Percentiles rank a stretch among this genome's conserved stretches.
Evolutionary conservation across 1,284 basidiomycete species (phyloP).

Genomic region (Ustilago loliicola): DNA sequence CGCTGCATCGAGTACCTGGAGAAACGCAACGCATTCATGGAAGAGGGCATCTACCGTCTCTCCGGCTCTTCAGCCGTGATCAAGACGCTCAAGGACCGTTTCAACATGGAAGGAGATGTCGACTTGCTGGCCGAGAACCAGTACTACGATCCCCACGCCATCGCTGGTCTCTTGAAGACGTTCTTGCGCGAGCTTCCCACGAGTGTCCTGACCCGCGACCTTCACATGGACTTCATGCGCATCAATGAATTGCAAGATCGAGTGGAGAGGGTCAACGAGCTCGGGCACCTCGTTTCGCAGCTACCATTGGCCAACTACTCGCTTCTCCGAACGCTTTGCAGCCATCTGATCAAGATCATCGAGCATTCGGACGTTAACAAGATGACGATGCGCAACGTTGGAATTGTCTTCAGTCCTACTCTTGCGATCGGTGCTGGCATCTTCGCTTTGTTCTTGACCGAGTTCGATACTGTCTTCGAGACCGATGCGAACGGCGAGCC

Average conservation of each 20-base stretch:
- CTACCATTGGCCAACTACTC: constrained; percentile 94
- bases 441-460: constrained; percentile 65
- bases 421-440: constrained; percentile 65
- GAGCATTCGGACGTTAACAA: constrained; percentile 91
- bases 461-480: constrained; percentile 64
- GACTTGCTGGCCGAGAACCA: constrained; percentile 61
- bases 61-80: constrained; percentile 79
- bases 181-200: constrained; percentile 66
- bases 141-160: constrained; percentile 64
- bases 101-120: constrained; percentile 77
- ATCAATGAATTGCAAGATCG: constrained; percentile 82
- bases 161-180: constrained; percentile 67
- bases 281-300: constrained; percentile 85
- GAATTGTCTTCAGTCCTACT: constrained; percentile 81
- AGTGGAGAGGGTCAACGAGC: constrained; percentile 86
- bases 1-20: constrained; percentile 76
- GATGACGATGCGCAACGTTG: constrained; percentile 99
- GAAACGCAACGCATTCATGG: constrained; percentile 88
- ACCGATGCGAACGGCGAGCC: constrained; percentile 61
- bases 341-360: constrained; percentile 95
- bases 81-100: constrained; percentile 90
- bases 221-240: constrained; percentile 66
- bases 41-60: constrained; percentile 97
- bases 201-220: constrained; percentile 63
- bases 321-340: constrained; percentile 88